Percentiles rank a stretch among this genome's conserved stretches.
Evolutionary conservation across 805 yeast genomes (phyloP).

Genomic region (Danielozyma ontarioensis): DNA sequence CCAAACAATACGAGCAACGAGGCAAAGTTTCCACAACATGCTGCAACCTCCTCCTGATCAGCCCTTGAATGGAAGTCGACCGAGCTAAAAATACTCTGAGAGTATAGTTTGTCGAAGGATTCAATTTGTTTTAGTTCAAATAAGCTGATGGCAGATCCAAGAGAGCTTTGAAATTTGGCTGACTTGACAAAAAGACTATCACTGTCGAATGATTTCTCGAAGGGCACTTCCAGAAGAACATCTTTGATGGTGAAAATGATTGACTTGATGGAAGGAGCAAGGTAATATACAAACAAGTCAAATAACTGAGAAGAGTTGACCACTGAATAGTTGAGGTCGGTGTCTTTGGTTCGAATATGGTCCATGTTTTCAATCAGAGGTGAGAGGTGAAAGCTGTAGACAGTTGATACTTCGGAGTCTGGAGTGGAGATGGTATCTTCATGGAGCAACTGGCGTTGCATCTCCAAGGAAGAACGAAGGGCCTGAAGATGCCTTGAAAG

Average conservation of each 20-base stretch:
- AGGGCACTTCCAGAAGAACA: conserved; percentile 56
- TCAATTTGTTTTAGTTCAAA: conserved; percentile 52
- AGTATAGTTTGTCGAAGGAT: conserved; percentile 56
- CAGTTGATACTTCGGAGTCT: conserved; percentile 1
- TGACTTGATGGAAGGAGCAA: conserved; percentile 71
- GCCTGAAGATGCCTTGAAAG: conserved; percentile 61
- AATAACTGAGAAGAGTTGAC: conserved; percentile 45
- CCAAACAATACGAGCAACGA: conserved; percentile 60
- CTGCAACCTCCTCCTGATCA: conserved; percentile 77
- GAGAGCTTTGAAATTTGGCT: conserved; percentile 40
- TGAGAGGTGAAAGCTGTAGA: conserved; percentile 15
- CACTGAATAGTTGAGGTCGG: conserved; percentile 17
- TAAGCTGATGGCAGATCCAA: conserved; percentile 47
- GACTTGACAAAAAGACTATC: conserved; percentile 33
- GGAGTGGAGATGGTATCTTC: conserved; percentile 8
- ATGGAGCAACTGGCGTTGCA: conserved; percentile 54
- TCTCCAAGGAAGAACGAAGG: conserved; percentile 60
- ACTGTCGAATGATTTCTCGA: conserved; percentile 28
- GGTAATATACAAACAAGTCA: conserved; percentile 57
- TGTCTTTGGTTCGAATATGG: conserved; percentile 14
- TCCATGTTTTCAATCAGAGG: conserved; percentile 25
- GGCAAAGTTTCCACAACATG: conserved; percentile 77
- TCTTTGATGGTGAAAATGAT: conserved; percentile 59
- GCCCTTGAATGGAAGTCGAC: conserved; percentile 37
- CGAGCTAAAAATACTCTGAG: conserved; percentile 43